Conservation (phyloP, 768 basidiomycete genomes). For the Hygrophoropsis aurantiaca region DNA sequence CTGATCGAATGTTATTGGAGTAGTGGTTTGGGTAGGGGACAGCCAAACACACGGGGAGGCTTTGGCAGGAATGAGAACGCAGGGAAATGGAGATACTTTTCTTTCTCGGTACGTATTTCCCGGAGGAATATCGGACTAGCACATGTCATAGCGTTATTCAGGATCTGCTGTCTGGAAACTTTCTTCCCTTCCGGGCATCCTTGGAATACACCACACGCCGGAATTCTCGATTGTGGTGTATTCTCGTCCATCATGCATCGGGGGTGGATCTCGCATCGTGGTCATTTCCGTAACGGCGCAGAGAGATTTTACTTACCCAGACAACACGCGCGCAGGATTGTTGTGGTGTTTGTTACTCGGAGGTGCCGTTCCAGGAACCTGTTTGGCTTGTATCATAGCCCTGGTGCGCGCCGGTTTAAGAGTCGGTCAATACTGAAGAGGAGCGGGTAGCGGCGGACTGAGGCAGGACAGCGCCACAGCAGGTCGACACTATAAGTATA, state of each 20-base stretch:
- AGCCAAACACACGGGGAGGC: background rate
- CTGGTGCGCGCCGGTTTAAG: conserved; percentile 43
- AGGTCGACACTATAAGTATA: too few species aligned
- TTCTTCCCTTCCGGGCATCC: background rate
- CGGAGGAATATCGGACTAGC: conserved; percentile 8
- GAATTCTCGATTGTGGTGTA: background rate
- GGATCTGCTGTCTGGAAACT: background rate
- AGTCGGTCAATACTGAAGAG: too few species aligned
- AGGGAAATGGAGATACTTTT: background rate
- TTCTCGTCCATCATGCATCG: background rate
- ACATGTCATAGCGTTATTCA: background rate
- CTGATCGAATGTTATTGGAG: too few species aligned
- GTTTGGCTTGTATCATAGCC: conserved; percentile 24
- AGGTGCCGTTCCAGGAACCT: conserved; percentile 36
- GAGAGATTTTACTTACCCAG: conserved; percentile 10
- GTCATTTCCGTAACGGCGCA: too few species aligned
- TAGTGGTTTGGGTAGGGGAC: too few species aligned
- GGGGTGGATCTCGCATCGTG: background rate
- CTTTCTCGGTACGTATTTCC: background rate
- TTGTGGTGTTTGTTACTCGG: conserved; percentile 39
- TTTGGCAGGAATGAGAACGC: background rate
- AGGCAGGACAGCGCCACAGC: too few species aligned
- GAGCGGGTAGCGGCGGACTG: too few species aligned
- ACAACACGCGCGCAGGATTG: conserved; percentile 51
- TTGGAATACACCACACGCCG: conserved; percentile 1